Evolutionary conservation across 2,329 filamentous ascomycete genomes (phyloP), one percentile per base, ranked within the genome.

Genomic region (Alternaria sp.): DNA sequence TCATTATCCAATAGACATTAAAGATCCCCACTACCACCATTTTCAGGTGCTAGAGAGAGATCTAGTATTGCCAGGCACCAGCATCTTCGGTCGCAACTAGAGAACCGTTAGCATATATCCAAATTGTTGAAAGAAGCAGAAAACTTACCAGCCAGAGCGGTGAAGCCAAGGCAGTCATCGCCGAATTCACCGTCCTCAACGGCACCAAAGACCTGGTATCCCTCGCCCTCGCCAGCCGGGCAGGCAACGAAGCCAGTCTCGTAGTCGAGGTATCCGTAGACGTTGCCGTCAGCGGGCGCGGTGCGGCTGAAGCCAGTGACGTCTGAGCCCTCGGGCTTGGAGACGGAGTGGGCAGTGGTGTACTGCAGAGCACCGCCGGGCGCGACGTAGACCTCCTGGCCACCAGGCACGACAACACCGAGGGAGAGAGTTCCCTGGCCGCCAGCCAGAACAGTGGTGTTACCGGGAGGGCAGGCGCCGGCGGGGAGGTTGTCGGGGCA

Each of bases 311-410:
- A 89, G 25, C 85, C 84, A 2, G 83, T 84, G 15, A 79, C 57
- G 40, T 83, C 75, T 8, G 87, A 84, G 10, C 87, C 88, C 0
- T 77, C 65, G 0, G 88, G 87, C 6, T 85, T 84, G 59, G 71
- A 79, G 3, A 76, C 78, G 0, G 86, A 88, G 79, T 90, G 87
- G 0, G 88, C 82, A 19, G 71, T 65, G 0, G 87, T 87, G 79
- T 86, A 91, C 58, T 82, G 81, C 60, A 91, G 75, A 10, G 83
- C 80, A 6, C 89, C 89, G 25, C 82, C 76, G 4, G 84, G 80
- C 4, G 79, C 81, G 60, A 91, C 82, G 75, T 87, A 91, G 69
- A 90, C 77, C 61, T 83, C 78, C 70, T 91, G 89, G 25, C 89
- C 89, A 26, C 89, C 89, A 6, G 89, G 88, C 5, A 90, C 89